Evolutionary conservation across 768 basidiomycete genomes (phyloP).

Genomic region (Antrodiella citrinella): DNA sequence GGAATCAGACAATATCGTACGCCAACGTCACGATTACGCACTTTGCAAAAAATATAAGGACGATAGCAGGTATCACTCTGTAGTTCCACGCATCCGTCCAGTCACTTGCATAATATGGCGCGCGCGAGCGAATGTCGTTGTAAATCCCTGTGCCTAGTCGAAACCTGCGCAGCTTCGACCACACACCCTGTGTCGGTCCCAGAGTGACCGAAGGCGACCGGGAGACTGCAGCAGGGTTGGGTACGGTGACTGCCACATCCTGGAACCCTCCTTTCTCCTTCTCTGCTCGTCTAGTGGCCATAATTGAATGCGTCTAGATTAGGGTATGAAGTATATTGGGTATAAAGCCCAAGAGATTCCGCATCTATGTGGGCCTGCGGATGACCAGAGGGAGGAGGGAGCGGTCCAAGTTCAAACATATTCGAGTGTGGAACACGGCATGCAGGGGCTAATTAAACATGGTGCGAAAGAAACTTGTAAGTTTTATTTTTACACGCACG

Average conservation of each 20-base stretch:
- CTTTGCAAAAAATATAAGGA: slow-evolving; percentile 83
- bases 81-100: slow-evolving; percentile 94
- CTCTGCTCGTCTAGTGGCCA: background rate
- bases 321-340: background rate
- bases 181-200: background rate
- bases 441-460: too few species aligned
- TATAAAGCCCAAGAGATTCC: background rate
- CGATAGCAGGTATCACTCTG: slow-evolving; percentile 79
- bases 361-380: too few species aligned
- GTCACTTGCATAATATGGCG: slow-evolving; percentile 77
- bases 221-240: background rate
- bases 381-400: too few species aligned
- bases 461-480: too few species aligned
- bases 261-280: background rate
- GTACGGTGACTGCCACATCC: background rate
- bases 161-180: slow-evolving; percentile 2
- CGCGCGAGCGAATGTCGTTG: slow-evolving; percentile 59
- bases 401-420: too few species aligned
- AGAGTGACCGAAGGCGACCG: slow-evolving; percentile 10
- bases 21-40: slow-evolving; percentile 25
- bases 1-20: background rate
- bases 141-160: slow-evolving; percentile 50
- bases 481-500: too few species aligned
- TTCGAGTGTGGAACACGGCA: too few species aligned
- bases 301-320: background rate